Conservation (phyloP, 2,329 filamentous ascomycete genomes). For the Apiospora phragmitis region DNA sequence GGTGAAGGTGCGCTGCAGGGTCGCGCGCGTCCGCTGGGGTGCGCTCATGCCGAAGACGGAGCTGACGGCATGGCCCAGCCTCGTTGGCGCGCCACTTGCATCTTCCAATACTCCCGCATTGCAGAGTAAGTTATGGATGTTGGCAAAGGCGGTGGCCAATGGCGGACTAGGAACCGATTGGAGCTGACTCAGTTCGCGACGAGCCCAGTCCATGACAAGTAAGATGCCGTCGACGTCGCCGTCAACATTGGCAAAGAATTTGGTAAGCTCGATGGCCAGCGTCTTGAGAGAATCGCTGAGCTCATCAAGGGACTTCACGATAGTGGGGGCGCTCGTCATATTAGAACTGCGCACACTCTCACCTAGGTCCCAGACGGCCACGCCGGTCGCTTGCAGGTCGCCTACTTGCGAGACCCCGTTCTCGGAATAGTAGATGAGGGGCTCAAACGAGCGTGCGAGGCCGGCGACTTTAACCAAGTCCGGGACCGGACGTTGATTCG, state of each 20-base stretch:
- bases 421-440: constrained; percentile 92
- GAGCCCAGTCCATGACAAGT: constrained; percentile 95
- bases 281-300: constrained; percentile 84
- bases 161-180: constrained; percentile 61
- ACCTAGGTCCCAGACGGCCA: constrained; percentile 92
- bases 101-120: constrained; percentile 62
- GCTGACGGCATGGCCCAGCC: constrained; percentile 67
- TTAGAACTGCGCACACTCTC: constrained; percentile 88
- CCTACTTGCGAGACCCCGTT: constrained; percentile 83
- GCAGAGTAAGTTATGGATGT: constrained; percentile 76
- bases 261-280: constrained; percentile 80
- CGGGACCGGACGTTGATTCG: constrained; percentile 65
- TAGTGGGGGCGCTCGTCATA: constrained; percentile 85
- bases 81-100: constrained; percentile 58
- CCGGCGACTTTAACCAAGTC: constrained; percentile 90
- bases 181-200: constrained; percentile 75
- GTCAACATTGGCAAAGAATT: constrained; percentile 92
- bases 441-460: constrained; percentile 88
- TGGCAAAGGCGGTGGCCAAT: constrained; percentile 74
- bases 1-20: constrained; percentile 83
- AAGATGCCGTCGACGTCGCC: constrained; percentile 90
- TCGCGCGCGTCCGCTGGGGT: constrained; percentile 76
- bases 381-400: constrained; percentile 85
- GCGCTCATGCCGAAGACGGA: constrained; percentile 78
- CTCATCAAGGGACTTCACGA: constrained; percentile 82